Evolutionary conservation across 2,329 filamentous ascomycete genomes (phyloP).

Genomic region (Ceratocystis papillata): DNA sequence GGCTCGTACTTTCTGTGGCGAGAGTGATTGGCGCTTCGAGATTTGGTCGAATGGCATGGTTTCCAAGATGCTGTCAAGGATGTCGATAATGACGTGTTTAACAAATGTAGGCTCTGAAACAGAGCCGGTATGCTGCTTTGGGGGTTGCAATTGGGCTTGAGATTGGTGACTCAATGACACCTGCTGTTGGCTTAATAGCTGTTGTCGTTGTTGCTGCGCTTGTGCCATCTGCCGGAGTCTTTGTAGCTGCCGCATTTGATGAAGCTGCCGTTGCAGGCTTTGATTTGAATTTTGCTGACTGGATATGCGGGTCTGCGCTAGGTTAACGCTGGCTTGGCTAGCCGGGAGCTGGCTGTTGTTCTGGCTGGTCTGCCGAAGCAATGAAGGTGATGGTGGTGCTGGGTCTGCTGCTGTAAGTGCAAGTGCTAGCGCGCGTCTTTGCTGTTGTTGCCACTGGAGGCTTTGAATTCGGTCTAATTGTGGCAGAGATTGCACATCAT

Average conservation of each 20-base stretch:
- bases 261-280: not conserved
- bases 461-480: not conserved
- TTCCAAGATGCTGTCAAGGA: slow-evolving; percentile 40
- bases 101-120: slow-evolving; percentile 17
- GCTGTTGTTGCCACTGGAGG: not conserved
- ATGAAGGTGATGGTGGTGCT: not conserved
- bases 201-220: not conserved
- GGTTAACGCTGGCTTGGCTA: not conserved
- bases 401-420: not conserved
- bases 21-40: slow-evolving; percentile 36
- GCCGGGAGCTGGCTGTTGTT: not conserved
- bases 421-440: slow-evolving; percentile 1
- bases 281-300: not conserved
- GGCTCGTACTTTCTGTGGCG: slow-evolving; percentile 38
- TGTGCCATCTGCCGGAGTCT: not conserved
- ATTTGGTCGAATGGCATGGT: slow-evolving; percentile 39
- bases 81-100: slow-evolving; percentile 39
- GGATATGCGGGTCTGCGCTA: not conserved
- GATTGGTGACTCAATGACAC: not conserved
- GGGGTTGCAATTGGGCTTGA: not conserved
- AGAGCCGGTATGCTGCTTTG: not conserved
- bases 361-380: not conserved
- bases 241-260: slow-evolving; percentile 2
- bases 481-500: not conserved
- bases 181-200: not conserved